Base-by-base conservation (phyloP, 1,284 basidiomycete species). In the Ustanciosporium gigantosporum region DNA sequence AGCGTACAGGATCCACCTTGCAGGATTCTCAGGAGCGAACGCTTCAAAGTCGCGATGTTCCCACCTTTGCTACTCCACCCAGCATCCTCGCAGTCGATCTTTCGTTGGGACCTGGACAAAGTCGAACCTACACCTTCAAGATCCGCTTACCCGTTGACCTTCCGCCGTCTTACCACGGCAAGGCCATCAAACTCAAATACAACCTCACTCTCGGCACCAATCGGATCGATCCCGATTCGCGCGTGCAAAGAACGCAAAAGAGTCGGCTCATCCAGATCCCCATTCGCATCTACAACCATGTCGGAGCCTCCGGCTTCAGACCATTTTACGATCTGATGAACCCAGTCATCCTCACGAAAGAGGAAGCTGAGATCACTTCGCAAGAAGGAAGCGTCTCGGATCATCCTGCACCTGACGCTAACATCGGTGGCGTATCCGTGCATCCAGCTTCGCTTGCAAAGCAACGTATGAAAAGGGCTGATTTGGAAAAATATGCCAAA, bases 91-190 rank as follows among this genome's bases (percentile, higher is more conserved):
- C 86, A 0, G 88, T 93, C 0, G 91, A 94, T 77, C 74, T 92
- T 23, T 79, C 81, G 3, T 82, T 94, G 5, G 81, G 79, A 0
- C 89, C 91, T 6, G 91, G 90, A 4, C 87, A 92, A 78, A 87
- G 85, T 38, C 84, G 87, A 59, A 88, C 83, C 58, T 93, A 51
- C 36, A 38, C 55, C 14, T 72, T 77, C 41, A 38, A 46, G 19
- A 42, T 74, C 11, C 50, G 36, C 2, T 35, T 77, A 24, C 71
- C 94, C 0, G 81, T 85, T 5, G 85, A 85, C 47, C 81, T 97
- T 0, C 94, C 94, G 0, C 94, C 94, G 0, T 90, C 91, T 0
- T 95, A 89, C 80, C 84, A 85, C 31, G 94, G 94, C 2, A 86
- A 87, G 41, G 83, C 87, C 1, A 82, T 96, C 58, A 84, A 83